phyloP scores from a whole-genome alignment of 768 basidiomycete species.

The Holtermanniella nyarrowii region DNA sequence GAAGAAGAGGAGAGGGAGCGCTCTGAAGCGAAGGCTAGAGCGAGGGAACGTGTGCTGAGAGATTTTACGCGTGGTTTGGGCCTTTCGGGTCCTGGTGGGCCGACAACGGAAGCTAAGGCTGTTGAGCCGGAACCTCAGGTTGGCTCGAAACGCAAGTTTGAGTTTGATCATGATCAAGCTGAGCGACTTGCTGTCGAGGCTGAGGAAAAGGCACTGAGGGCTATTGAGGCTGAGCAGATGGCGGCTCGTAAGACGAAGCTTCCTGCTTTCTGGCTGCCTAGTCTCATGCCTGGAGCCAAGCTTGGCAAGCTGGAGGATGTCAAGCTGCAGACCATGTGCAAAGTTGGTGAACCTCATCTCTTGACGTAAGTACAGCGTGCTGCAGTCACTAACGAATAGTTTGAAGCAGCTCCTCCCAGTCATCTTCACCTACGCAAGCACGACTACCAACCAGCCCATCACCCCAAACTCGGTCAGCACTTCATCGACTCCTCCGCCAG shows the following conservation, averaged over 20 bases:
- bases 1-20: conserved; percentile 73
- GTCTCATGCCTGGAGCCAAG: conserved; percentile 70
- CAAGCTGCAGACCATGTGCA: conserved; percentile 79
- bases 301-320: conserved; percentile 62
- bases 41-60: conserved; percentile 72
- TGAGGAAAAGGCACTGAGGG: conserved; percentile 70
- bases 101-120: conserved; percentile 3
- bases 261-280: conserved; percentile 95
- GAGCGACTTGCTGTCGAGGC: conserved; percentile 64
- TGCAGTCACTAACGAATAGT: conserved; percentile 41
- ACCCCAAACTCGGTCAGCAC: conserved; percentile 13
- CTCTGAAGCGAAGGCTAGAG: conserved; percentile 56
- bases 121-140: conserved; percentile 36
- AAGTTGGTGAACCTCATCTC: conserved; percentile 67
- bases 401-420: conserved; percentile 74
- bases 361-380: conserved; percentile 51
- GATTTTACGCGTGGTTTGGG: conserved; percentile 82
- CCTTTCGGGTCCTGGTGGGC: conserved; percentile 44
- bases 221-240: conserved; percentile 62
- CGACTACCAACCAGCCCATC: conserved; percentile 10
- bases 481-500: conserved; percentile 11
- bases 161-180: conserved; percentile 62
- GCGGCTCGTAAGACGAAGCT: conserved; percentile 72
- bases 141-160: conserved; percentile 73
- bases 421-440: conserved; percentile 54